These are phyloP conservation scores for Beauveria caledonica DNA, from an alignment of 2,329 filamentous ascomycete species.

Conservation along the genomic window DNA sequence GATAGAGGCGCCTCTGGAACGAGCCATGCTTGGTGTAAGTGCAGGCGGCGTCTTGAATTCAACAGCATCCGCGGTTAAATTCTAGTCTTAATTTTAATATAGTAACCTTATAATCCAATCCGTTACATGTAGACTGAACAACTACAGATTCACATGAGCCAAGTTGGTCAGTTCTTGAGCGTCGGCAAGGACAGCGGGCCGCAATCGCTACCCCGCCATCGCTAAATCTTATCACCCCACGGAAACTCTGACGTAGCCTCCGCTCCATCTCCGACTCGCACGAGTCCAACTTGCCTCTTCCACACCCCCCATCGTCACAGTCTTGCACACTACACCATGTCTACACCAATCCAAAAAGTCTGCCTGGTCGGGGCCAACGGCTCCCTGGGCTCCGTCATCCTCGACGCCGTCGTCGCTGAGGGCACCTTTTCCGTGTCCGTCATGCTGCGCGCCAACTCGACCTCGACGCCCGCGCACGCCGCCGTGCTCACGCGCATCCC, in stretches of 20 bases:
- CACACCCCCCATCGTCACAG: background rate
- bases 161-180: too few relatives aligned
- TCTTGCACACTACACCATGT: background rate
- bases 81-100: background rate
- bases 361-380: slow-evolving; percentile 30
- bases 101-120: background rate
- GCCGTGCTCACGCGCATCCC: slow-evolving; percentile 17
- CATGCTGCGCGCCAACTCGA: slow-evolving; percentile 36
- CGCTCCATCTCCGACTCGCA: background rate
- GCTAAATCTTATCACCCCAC: slow-evolving; percentile 7
- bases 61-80: background rate
- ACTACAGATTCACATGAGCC: background rate
- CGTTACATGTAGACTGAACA: too few relatives aligned
- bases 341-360: slow-evolving; percentile 22
- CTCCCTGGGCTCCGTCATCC: slow-evolving; percentile 31
- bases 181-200: background rate
- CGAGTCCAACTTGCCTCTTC: background rate
- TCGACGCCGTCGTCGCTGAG: slow-evolving; percentile 28
- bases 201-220: background rate
- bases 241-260: slow-evolving; percentile 8
- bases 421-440: slow-evolving; percentile 43
- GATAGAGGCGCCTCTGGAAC: background rate
- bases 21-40: background rate
- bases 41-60: background rate
- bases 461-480: slow-evolving; percentile 22